phyloP scores from a whole-genome alignment of 148 eudicot species.

The Cornus florida region DNA sequence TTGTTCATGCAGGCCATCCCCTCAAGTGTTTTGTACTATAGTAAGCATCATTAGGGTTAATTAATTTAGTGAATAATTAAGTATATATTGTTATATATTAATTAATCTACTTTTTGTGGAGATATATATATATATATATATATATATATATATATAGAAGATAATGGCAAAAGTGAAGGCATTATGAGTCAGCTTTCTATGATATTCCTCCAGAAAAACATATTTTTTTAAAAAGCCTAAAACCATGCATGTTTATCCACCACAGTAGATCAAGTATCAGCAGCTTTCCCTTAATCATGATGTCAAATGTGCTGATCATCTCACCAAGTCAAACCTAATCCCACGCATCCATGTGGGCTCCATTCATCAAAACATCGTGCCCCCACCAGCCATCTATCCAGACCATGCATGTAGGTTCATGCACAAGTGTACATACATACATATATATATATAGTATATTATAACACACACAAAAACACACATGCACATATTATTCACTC shows the following conservation, averaged over 20 bases:
- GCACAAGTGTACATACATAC: too few species aligned
- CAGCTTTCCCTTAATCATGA: conserved; percentile 17
- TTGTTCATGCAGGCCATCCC: neutral
- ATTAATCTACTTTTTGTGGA: too few species aligned
- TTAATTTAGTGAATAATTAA: too few species aligned
- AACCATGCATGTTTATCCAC: conserved; percentile 15
- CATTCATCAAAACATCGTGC: neutral
- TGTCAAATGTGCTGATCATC: conserved; percentile 27
- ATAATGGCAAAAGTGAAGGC: conserved; percentile 1
- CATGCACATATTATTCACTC: too few species aligned
- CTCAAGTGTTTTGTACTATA: neutral
- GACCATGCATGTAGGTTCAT: neutral
- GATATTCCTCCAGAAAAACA: neutral
- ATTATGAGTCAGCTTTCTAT: conserved; percentile 17
- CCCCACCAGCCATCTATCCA: neutral
- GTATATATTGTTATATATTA: too few species aligned
- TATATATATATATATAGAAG: too few species aligned
- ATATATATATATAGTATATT: too few species aligned
- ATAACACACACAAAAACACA: too few species aligned
- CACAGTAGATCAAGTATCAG: conserved; percentile 5
- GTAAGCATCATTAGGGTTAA: conserved; percentile 1
- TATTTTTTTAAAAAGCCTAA: neutral
- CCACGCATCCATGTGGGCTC: conserved; percentile 11
- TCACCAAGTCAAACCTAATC: conserved; percentile 24
- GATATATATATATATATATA: too few species aligned